These are phyloP conservation scores for Huntiella omanensis DNA, from an alignment of 2,329 filamentous ascomycete genomes.

Conservation along the genomic window DNA sequence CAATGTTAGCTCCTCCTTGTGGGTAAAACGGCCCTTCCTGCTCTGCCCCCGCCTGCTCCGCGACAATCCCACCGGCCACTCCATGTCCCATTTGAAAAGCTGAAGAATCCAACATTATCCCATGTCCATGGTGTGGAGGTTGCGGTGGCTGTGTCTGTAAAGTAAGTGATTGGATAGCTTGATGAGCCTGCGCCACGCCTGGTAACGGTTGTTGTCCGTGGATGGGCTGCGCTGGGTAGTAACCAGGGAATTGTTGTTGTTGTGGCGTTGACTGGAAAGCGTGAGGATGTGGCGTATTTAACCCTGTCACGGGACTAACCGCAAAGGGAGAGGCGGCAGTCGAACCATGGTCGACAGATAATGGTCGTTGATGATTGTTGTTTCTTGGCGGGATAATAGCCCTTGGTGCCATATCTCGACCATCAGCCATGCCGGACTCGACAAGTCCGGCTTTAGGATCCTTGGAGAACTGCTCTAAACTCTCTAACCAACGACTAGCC, in stretches of 20 bases:
- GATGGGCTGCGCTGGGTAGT: not conserved
- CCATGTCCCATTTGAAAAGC: not conserved
- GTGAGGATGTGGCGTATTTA: not conserved
- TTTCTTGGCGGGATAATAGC: not conserved
- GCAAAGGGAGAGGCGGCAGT: not conserved
- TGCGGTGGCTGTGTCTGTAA: not conserved
- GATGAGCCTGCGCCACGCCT: not conserved
- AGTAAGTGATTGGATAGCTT: not conserved
- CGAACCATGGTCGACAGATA: no score
- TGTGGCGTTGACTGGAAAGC: not conserved
- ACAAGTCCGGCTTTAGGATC: conserved; percentile 12
- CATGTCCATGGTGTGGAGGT: not conserved
- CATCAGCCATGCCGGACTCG: conserved; percentile 32
- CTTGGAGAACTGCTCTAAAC: not conserved
- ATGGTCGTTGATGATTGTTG: no score
- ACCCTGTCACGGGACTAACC: not conserved
- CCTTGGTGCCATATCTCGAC: conserved; percentile 12
- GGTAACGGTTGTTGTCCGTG: not conserved
- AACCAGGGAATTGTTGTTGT: not conserved
- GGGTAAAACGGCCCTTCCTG: not conserved
- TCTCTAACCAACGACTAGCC: conserved; percentile 28
- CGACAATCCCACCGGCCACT: not conserved
- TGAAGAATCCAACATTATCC: no score
- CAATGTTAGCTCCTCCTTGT: conserved; percentile 13
- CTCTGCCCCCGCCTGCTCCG: not conserved